Evolutionary conservation across 2,329 filamentous ascomycete genomes (phyloP).

Genomic region (Aureobasidium sp.): DNA sequence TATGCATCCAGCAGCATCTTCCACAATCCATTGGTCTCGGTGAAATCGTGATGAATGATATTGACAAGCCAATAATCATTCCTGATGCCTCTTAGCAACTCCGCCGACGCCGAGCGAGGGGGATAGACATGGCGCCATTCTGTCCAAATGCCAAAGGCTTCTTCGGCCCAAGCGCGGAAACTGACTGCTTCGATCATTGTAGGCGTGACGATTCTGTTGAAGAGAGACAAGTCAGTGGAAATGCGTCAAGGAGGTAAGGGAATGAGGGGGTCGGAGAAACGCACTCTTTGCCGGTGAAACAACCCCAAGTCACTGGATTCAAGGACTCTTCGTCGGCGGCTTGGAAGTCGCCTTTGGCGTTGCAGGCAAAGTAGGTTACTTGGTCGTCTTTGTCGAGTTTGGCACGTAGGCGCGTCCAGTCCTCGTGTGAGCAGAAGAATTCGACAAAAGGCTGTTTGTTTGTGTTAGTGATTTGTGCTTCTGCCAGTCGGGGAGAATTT

Average conservation of each 20-base stretch:
- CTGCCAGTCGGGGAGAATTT: too few species aligned
- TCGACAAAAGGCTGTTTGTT: conserved; percentile 70
- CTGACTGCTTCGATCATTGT: conserved; percentile 95
- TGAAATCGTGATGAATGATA: conserved; percentile 72
- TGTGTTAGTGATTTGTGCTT: not conserved
- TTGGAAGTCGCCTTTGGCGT: conserved; percentile 67
- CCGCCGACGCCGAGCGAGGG: conserved; percentile 61
- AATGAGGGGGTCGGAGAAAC: not conserved
- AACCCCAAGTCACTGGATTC: conserved; percentile 95
- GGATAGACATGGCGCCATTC: conserved; percentile 90
- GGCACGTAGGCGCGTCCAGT: conserved; percentile 61
- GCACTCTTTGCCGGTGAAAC: conserved; percentile 79
- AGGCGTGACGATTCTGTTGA: conserved; percentile 64
- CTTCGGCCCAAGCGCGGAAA: conserved; percentile 88
- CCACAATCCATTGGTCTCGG: conserved; percentile 66
- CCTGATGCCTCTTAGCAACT: conserved; percentile 58
- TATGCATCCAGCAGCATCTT: conserved; percentile 47
- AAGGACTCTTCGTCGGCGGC: conserved; percentile 60
- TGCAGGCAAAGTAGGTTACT: conserved; percentile 83
- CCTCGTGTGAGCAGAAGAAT: conserved; percentile 71
- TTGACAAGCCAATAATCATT: conserved; percentile 83
- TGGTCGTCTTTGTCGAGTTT: conserved; percentile 58
- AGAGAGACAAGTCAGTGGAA: not conserved
- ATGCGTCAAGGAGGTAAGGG: not conserved
- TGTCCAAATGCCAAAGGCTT: conserved; percentile 90